These are phyloP conservation scores for Backusella liffmaniae DNA, from an alignment of 192 early-diverging fungal genomes.

Conservation along the genomic window DNA sequence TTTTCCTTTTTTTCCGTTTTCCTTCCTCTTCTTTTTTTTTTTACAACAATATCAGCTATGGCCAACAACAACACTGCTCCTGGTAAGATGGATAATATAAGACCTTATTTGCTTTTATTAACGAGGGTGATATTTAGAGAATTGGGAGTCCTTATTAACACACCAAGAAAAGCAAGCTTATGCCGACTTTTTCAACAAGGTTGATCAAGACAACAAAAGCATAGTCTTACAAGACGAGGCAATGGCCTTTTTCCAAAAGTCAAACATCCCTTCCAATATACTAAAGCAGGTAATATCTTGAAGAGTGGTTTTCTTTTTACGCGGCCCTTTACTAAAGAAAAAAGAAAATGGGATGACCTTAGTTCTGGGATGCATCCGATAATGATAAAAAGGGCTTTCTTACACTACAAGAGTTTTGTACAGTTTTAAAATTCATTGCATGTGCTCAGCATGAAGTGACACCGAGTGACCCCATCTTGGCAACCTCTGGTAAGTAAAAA, in stretches of 20 bases:
- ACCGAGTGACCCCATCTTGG: slow-evolving; percentile 35
- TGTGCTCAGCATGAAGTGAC: slow-evolving; percentile 75
- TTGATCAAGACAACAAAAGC: slow-evolving; percentile 64
- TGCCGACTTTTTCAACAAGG: slow-evolving; percentile 56
- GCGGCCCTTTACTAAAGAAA: background rate
- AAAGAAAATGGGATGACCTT: background rate
- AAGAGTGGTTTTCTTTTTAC: background rate
- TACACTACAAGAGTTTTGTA: slow-evolving; percentile 72
- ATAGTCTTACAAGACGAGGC: slow-evolving; percentile 64
- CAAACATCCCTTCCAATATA: slow-evolving; percentile 51
- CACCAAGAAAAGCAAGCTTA: slow-evolving; percentile 60
- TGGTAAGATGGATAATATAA: background rate
- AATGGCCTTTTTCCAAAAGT: slow-evolving; percentile 70
- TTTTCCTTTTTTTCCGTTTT: background rate
- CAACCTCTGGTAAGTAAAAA: slow-evolving; percentile 7
- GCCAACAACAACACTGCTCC: background rate
- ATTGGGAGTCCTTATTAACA: background rate
- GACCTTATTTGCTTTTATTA: background rate
- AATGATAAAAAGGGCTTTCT: slow-evolving; percentile 77
- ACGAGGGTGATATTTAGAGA: background rate
- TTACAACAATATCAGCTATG: background rate
- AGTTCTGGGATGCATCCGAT: slow-evolving; percentile 87
- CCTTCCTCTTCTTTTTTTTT: background rate
- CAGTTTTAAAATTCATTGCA: slow-evolving; percentile 87
- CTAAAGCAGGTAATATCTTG: slow-evolving; percentile 51